A percentile compares a stretch with the other conserved stretches of the same genome.
Conservation (phyloP, 78 protist genomes). For the slime mould (Dictyostelium discoideum) region DNA sequence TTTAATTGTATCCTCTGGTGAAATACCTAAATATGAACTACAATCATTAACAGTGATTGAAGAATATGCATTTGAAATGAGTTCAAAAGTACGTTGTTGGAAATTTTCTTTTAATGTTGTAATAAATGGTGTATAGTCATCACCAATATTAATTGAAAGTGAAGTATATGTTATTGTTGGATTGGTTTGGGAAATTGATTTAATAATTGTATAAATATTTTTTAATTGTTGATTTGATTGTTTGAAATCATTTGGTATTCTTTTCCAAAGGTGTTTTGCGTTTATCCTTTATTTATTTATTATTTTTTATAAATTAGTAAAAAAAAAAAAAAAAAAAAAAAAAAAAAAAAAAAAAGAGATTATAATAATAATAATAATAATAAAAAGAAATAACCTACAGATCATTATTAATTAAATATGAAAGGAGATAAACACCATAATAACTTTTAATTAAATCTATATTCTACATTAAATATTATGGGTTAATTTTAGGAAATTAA, state of each 20-base stretch:
- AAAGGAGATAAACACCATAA: conserved; percentile 28
- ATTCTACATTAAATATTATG: background rate
- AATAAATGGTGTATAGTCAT: conserved; percentile 32
- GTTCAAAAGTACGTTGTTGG: conserved; percentile 49
- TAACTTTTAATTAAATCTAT: background rate
- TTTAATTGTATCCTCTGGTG: conserved; percentile 22
- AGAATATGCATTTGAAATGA: conserved; percentile 46
- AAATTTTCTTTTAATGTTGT: conserved; percentile 17
- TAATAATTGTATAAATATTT: conserved; percentile 16
- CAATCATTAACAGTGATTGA: conserved; percentile 38
- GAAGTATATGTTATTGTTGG: conserved; percentile 3
- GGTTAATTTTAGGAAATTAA: background rate
- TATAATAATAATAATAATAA: background rate
- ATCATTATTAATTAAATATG: conserved; percentile 36
- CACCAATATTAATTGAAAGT: conserved; percentile 1
- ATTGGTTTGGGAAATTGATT: conserved; percentile 10
- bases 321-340: background rate
- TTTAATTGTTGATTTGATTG: conserved; percentile 2
- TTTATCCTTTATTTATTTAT: conserved; percentile 26
- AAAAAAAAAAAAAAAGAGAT: no score
- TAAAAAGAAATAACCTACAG: conserved; percentile 15
- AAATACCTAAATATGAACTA: conserved; percentile 50
- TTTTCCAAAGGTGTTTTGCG: conserved; percentile 43
- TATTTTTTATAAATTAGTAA: background rate
- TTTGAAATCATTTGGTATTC: conserved; percentile 48